These are phyloP conservation scores for Fusarium compactum DNA, from an alignment of 2,329 filamentous ascomycete species.

Conservation along the genomic window DNA sequence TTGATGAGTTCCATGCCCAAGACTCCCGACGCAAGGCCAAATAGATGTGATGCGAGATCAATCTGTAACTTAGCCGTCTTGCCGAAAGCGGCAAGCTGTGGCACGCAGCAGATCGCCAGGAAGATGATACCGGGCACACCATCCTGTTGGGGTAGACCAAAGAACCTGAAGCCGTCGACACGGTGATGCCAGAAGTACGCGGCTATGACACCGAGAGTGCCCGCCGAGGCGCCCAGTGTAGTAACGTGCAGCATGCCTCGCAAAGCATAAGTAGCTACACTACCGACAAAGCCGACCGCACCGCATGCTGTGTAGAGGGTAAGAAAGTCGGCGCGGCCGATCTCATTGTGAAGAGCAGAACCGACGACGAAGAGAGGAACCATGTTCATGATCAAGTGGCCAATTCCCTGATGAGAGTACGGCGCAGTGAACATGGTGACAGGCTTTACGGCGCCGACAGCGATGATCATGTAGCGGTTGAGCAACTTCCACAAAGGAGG, in stretches of 20 bases:
- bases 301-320: constrained; percentile 74
- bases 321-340: constrained; percentile 76
- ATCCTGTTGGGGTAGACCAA: constrained; percentile 69
- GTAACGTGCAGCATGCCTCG: constrained; percentile 60
- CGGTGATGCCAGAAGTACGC: constrained; percentile 72
- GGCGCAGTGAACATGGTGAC: constrained; percentile 71
- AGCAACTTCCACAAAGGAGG: constrained; percentile 74
- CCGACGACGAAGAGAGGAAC: constrained; percentile 74
- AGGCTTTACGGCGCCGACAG: constrained; percentile 73
- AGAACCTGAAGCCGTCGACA: constrained; percentile 67
- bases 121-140: constrained; percentile 68
- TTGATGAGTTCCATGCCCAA: constrained; percentile 54
- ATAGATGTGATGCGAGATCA: constrained; percentile 66
- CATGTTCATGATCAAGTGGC: constrained; percentile 75
- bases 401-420: constrained; percentile 75
- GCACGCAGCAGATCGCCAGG: constrained; percentile 62
- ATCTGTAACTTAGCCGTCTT: constrained; percentile 57
- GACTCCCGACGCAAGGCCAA: constrained; percentile 63
- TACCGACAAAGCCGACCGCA: constrained; percentile 68
- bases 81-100: constrained; percentile 63
- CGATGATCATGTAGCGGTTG: constrained; percentile 76
- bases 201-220: constrained; percentile 69
- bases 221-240: constrained; percentile 75
- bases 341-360: constrained; percentile 74
- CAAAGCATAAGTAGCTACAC: constrained; percentile 64